These are phyloP conservation scores for Pisolithus thermaeus DNA, from an alignment of 1,284 basidiomycete genomes.

Conservation along the genomic window DNA sequence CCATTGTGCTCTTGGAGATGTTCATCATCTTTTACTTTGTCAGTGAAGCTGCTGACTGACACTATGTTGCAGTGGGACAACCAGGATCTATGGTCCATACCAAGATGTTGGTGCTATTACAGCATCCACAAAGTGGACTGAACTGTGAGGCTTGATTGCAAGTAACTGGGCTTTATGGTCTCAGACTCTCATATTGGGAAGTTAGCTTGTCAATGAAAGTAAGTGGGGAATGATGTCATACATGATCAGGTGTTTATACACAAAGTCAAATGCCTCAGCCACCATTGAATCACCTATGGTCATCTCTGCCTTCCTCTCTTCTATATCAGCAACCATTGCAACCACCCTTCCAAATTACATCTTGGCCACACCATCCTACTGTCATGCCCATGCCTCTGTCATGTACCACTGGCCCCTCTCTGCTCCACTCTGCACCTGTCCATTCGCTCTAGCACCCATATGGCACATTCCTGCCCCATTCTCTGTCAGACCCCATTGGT, in stretches of 20 bases:
- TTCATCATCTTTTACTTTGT: slow-evolving; percentile 30
- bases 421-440: too few species aligned
- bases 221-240: slow-evolving; percentile 13
- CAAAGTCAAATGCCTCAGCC: slow-evolving; percentile 40
- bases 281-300: slow-evolving; percentile 34
- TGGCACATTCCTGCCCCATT: too few species aligned
- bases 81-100: slow-evolving; percentile 77
- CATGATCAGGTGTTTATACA: not conserved
- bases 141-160: slow-evolving; percentile 23
- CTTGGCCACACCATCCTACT: slow-evolving; percentile 57
- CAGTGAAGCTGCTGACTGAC: not conserved
- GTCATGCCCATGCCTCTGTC: too few species aligned
- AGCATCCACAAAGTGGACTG: not conserved
- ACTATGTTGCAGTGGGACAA: slow-evolving; percentile 50
- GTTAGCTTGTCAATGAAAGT: slow-evolving; percentile 64
- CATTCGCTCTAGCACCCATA: too few species aligned
- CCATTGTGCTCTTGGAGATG: slow-evolving; percentile 75
- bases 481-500: too few species aligned
- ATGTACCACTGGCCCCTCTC: too few species aligned
- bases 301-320: slow-evolving; percentile 54
- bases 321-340: slow-evolving; percentile 56
- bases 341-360: slow-evolving; percentile 76
- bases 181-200: slow-evolving; percentile 43
- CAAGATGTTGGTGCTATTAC: slow-evolving; percentile 52
- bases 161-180: slow-evolving; percentile 65